phyloP scores from a whole-genome alignment of 2,329 filamentous ascomycete species.

The Parasarocladium wereldwijsianum region DNA sequence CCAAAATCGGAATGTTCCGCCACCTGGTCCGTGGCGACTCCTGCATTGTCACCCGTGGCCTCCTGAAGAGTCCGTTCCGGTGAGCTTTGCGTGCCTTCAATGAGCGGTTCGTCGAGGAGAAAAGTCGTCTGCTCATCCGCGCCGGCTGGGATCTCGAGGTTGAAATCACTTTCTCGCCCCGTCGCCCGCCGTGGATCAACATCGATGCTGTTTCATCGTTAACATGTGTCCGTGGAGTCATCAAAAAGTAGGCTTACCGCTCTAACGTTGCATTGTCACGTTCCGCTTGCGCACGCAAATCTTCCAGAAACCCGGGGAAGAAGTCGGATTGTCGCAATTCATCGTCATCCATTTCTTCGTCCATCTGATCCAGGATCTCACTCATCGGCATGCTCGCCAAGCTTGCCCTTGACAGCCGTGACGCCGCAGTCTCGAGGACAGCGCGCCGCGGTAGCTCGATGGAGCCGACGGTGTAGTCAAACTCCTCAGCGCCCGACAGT shows the following conservation, averaged over 20 bases:
- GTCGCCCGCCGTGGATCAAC: constrained; percentile 24
- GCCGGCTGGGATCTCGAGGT: constrained; percentile 31
- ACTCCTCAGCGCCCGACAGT: constrained; percentile 39
- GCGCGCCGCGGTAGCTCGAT: constrained; percentile 44
- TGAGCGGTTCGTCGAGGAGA: constrained; percentile 22
- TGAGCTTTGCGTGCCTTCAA: constrained; percentile 14
- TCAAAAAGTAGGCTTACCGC: constrained; percentile 22
- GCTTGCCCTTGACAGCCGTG: constrained; percentile 35
- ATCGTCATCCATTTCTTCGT: too few species aligned
- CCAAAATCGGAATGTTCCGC: background rate
- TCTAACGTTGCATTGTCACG: constrained; percentile 27
- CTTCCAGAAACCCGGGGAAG: constrained; percentile 32
- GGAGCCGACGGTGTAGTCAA: constrained; percentile 42
- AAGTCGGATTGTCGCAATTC: constrained; percentile 33
- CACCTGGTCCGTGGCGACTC: constrained; percentile 3
- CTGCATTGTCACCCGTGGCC: constrained; percentile 9
- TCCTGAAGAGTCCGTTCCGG: constrained; percentile 11
- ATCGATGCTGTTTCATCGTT: constrained; percentile 18
- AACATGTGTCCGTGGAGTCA: too few species aligned
- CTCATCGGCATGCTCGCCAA: constrained; percentile 38
- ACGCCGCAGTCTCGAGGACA: constrained; percentile 25
- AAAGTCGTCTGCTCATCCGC: constrained; percentile 37
- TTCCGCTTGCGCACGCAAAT: constrained; percentile 21
- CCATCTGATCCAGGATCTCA: constrained; percentile 33
- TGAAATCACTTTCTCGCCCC: constrained; percentile 35